Conservation (phyloP, 129 eudicot species). For the Solidago caesia region DNA sequence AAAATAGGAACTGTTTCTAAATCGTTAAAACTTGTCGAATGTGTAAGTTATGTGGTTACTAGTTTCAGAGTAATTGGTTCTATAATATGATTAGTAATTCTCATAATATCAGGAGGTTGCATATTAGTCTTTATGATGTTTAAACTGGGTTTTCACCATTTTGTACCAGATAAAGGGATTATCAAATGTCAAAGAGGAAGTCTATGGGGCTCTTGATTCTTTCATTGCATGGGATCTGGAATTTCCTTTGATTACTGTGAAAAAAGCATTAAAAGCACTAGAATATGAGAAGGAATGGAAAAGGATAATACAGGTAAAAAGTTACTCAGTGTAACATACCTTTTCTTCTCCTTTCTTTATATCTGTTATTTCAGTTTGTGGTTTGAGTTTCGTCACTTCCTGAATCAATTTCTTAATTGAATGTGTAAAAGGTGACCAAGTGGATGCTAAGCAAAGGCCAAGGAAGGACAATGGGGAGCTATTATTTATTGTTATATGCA, state of each 20-base stretch:
- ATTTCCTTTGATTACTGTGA: conserved; percentile 81
- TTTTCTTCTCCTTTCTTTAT: background rate
- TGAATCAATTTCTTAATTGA: background rate
- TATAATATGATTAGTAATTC: background rate
- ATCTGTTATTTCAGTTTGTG: background rate
- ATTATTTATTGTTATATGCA: conserved; percentile 70
- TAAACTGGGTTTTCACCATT: conserved; percentile 13
- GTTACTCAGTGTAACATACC: background rate
- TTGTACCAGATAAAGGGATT: conserved; percentile 66
- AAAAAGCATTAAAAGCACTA: conserved; percentile 78
- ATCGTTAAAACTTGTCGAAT: conserved; percentile 77
- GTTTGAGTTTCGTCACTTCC: background rate
- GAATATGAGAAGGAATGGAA: conserved; percentile 89
- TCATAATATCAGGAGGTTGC: background rate
- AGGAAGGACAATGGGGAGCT: conserved; percentile 98
- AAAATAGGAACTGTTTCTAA: conserved; percentile 85
- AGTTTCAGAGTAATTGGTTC: conserved; percentile 10
- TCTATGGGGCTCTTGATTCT: conserved; percentile 94
- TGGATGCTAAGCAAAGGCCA: conserved; percentile 99
- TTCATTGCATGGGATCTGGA: conserved; percentile 96
- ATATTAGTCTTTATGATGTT: background rate
- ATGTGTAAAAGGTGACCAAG: conserved; percentile 62
- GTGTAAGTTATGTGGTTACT: conserved; percentile 53
- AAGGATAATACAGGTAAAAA: conserved; percentile 75
- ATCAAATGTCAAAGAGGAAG: conserved; percentile 96